Evolutionary conservation across 2,329 filamentous ascomycete species (phyloP).

Genomic region (Mariannaea sp.): DNA sequence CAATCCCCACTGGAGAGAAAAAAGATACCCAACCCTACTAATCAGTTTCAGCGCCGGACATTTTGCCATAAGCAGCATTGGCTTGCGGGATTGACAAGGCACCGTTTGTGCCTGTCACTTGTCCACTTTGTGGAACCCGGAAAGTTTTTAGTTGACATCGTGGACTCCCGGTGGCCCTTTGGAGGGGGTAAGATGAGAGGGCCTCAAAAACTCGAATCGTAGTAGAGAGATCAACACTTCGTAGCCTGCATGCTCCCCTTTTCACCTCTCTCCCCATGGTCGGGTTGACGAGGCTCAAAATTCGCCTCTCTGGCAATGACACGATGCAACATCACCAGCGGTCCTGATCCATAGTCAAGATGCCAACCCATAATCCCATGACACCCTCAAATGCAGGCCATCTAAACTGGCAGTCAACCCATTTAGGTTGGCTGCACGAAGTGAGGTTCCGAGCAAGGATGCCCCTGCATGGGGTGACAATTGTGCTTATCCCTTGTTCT

Average conservation of each 20-base stretch:
- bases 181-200: no score
- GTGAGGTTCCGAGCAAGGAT: conserved; percentile 25
- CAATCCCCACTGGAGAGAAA: background rate
- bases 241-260: background rate
- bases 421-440: conserved; percentile 31
- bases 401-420: conserved; percentile 29
- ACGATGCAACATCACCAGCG: conserved; percentile 13
- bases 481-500: conserved; percentile 20
- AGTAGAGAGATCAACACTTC: background rate
- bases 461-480: conserved; percentile 26
- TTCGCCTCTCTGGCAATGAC: conserved; percentile 5
- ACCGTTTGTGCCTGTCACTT: conserved; percentile 10
- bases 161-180: background rate
- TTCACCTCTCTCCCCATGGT: background rate
- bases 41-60: conserved; percentile 7
- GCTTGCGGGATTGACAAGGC: conserved; percentile 16
- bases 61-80: conserved; percentile 16
- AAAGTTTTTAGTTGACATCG: conserved; percentile 3
- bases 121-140: conserved; percentile 15
- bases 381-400: conserved; percentile 26
- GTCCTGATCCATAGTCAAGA: conserved; percentile 6
- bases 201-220: conserved; percentile 10
- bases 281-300: background rate
- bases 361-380: conserved; percentile 9
- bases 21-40: background rate